phyloP scores from a whole-genome alignment of 164 flowering plant genomes.

The Magnolia sinica region DNA sequence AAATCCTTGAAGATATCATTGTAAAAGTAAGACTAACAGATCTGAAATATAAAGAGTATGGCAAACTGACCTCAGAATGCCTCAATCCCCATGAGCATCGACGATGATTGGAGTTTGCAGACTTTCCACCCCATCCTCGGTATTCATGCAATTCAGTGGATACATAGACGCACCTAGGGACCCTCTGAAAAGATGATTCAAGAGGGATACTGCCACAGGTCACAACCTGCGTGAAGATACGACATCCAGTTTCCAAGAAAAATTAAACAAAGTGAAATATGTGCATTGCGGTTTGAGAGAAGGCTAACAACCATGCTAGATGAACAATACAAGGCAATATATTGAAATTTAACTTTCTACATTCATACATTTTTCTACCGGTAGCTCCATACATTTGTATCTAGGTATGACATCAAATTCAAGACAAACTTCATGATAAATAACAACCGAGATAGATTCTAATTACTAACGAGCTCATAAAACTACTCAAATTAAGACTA shows the following conservation, averaged over 20 bases:
- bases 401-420: neutral
- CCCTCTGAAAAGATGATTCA: constrained; percentile 83
- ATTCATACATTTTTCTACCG: too few species aligned
- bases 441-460: too few species aligned
- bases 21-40: too few species aligned
- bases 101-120: constrained; percentile 78
- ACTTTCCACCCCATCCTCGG: constrained; percentile 77
- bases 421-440: neutral
- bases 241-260: neutral
- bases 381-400: too few species aligned
- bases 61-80: constrained; percentile 71
- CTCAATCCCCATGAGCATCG: constrained; percentile 88
- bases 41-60: neutral
- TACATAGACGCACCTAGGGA: constrained; percentile 82
- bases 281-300: neutral
- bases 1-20: too few species aligned
- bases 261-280: constrained; percentile 2
- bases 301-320: neutral
- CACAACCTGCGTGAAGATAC: constrained; percentile 61
- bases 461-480: too few species aligned
- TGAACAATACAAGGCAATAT: constrained; percentile 4
- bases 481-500: too few species aligned
- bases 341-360: neutral
- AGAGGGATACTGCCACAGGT: constrained; percentile 94
- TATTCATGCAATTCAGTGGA: constrained; percentile 86